These are phyloP conservation scores for Microcos paniculata DNA, from an alignment of 345 rosid genomes.

Conservation along the genomic window DNA sequence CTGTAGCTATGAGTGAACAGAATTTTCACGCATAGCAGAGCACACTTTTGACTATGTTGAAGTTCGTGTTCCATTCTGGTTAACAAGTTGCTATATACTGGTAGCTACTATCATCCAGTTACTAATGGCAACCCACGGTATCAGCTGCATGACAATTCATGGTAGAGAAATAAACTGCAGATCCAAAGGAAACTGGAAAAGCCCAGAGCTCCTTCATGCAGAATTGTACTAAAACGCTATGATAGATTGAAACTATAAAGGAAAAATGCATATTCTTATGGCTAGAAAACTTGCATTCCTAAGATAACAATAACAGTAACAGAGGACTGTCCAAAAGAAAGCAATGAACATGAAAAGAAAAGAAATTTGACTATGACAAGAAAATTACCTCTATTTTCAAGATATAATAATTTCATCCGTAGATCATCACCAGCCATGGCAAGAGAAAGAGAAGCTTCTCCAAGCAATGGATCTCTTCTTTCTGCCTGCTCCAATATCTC, in stretches of 20 bases:
- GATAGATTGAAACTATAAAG: neutral
- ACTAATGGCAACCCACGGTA: neutral
- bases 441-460: slow-evolving; percentile 62
- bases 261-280: neutral
- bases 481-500: slow-evolving; percentile 81
- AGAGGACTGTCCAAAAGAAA: neutral
- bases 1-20: neutral
- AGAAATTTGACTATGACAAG: neutral
- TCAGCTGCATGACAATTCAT: neutral
- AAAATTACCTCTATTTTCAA: slow-evolving; percentile 74
- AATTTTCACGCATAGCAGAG: neutral
- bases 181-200: neutral
- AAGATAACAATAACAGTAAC: neutral
- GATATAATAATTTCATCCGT: slow-evolving; percentile 63
- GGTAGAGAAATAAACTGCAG: neutral
- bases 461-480: slow-evolving; percentile 53
- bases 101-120: neutral
- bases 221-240: neutral
- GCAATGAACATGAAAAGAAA: neutral
- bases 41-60: neutral
- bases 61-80: neutral
- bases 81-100: neutral
- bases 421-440: slow-evolving; percentile 77
- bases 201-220: neutral
- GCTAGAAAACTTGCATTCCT: neutral